These are phyloP conservation scores for Hypoxylon sp. DNA, from an alignment of 2,329 filamentous ascomycete genomes.

Conservation along the genomic window DNA sequence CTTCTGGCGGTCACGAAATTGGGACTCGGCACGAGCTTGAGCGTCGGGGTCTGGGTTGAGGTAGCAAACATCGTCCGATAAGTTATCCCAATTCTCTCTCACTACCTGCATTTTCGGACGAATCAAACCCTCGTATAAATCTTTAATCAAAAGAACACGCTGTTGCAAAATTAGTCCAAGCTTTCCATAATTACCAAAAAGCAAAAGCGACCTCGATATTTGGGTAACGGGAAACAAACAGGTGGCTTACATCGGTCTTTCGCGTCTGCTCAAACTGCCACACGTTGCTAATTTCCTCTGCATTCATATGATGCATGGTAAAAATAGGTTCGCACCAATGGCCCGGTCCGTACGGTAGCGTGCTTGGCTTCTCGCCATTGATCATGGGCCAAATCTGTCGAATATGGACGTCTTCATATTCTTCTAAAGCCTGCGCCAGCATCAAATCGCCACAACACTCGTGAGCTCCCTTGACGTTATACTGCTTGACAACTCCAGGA, in stretches of 20 bases:
- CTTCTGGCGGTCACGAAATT: slow-evolving; percentile 49
- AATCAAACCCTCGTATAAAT: slow-evolving; percentile 60
- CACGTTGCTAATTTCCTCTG: slow-evolving; percentile 59
- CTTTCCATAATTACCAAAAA: too few species aligned
- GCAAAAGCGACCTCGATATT: too few species aligned
- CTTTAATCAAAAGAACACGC: slow-evolving; percentile 56
- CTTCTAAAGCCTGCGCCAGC: slow-evolving; percentile 57
- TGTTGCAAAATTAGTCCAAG: slow-evolving; percentile 43
- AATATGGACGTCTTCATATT: slow-evolving; percentile 55
- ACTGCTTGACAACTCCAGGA: slow-evolving; percentile 54
- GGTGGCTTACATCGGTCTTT: slow-evolving; percentile 51
- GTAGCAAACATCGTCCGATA: slow-evolving; percentile 58
- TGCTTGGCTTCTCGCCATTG: slow-evolving; percentile 63
- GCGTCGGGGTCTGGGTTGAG: slow-evolving; percentile 50
- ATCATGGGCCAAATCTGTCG: slow-evolving; percentile 60
- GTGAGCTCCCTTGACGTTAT: slow-evolving; percentile 54
- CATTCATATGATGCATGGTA: slow-evolving; percentile 64
- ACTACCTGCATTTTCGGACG: slow-evolving; percentile 52
- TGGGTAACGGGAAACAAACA: background rate
- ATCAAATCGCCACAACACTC: slow-evolving; percentile 63
- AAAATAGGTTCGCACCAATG: slow-evolving; percentile 67
- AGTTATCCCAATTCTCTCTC: slow-evolving; percentile 62
- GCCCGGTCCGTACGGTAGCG: slow-evolving; percentile 56
- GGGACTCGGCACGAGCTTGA: slow-evolving; percentile 47
- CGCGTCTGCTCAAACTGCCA: slow-evolving; percentile 64